These are phyloP conservation scores for Saccharum officinarum DNA, from an alignment of 176 grass and related monocot species.

Conservation along the genomic window DNA sequence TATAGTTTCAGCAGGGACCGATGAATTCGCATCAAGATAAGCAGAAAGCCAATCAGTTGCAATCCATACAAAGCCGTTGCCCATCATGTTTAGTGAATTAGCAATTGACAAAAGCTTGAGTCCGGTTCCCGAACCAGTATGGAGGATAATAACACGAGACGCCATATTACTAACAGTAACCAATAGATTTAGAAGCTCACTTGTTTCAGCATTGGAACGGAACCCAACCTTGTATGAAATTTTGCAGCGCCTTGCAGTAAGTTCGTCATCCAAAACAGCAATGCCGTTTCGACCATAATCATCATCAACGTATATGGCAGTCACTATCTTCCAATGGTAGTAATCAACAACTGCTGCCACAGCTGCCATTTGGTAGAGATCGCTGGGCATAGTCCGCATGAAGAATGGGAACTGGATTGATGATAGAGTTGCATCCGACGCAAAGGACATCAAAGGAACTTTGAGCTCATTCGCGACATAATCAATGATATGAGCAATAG, in stretches of 20 bases:
- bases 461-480: constrained; percentile 75
- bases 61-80: constrained; percentile 91
- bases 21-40: constrained; percentile 67
- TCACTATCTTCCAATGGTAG: constrained; percentile 84
- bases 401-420: constrained; percentile 87
- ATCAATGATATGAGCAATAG: constrained; percentile 74
- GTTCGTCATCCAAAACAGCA: constrained; percentile 71
- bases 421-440: constrained; percentile 84
- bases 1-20: constrained; percentile 56
- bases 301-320: constrained; percentile 79
- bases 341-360: constrained; percentile 77
- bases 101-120: constrained; percentile 62
- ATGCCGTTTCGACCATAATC: constrained; percentile 90
- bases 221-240: constrained; percentile 69
- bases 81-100: constrained; percentile 74
- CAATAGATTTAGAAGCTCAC: constrained; percentile 66
- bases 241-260: constrained; percentile 63
- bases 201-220: constrained; percentile 39
- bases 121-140: constrained; percentile 49
- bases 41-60: constrained; percentile 86
- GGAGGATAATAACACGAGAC: constrained; percentile 79
- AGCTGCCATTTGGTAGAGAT: constrained; percentile 87
- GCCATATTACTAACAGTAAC: constrained; percentile 68
- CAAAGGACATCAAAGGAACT: constrained; percentile 82
- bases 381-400: constrained; percentile 69